Percentiles rank a stretch among this genome's conserved stretches.
Conservation (phyloP, 805 yeast genomes). For the Myxozyma mucilagina region DNA sequence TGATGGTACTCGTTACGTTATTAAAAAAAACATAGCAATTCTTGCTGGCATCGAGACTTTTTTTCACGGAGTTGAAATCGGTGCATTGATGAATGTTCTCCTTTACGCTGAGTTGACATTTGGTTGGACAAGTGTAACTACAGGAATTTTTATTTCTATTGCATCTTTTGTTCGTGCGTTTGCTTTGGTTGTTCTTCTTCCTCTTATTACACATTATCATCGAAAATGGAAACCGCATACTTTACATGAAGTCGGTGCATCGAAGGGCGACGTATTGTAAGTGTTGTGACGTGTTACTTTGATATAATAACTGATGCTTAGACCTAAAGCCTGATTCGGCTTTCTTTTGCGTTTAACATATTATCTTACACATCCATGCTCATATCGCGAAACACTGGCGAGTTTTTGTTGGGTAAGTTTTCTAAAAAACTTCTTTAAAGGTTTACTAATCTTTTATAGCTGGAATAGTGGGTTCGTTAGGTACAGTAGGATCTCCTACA, state of each 20-base stretch:
- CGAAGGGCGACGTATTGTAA: conserved; percentile 19
- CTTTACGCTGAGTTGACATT: conserved; percentile 37
- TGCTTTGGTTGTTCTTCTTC: conserved; percentile 33
- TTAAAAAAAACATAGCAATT: conserved; percentile 18
- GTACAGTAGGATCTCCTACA: conserved; percentile 24
- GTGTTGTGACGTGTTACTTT: not conserved
- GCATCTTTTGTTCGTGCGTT: conserved; percentile 35
- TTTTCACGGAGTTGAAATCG: conserved; percentile 19
- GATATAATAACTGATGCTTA: not conserved
- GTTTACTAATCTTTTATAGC: conserved; percentile 2
- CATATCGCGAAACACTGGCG: not conserved
- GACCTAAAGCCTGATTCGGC: not conserved
- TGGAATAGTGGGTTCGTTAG: conserved; percentile 14
- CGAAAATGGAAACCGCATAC: conserved; percentile 6
- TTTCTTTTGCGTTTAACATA: not conserved
- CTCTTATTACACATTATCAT: conserved; percentile 24
- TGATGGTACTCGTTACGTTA: conserved; percentile 11
- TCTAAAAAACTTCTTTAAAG: not conserved
- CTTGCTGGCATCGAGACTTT: conserved; percentile 22
- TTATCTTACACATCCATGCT: conserved; percentile 9
- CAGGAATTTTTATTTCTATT: conserved; percentile 37
- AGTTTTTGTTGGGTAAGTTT: conserved; percentile 8
- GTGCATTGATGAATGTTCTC: conserved; percentile 24
- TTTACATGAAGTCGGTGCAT: conserved; percentile 17
- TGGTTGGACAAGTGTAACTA: conserved; percentile 39